Evolutionary conservation across 352 stramenopile species (phyloP), one percentile per base, ranked within the genome.

Genomic region (Globisporangium sylvaticum): DNA sequence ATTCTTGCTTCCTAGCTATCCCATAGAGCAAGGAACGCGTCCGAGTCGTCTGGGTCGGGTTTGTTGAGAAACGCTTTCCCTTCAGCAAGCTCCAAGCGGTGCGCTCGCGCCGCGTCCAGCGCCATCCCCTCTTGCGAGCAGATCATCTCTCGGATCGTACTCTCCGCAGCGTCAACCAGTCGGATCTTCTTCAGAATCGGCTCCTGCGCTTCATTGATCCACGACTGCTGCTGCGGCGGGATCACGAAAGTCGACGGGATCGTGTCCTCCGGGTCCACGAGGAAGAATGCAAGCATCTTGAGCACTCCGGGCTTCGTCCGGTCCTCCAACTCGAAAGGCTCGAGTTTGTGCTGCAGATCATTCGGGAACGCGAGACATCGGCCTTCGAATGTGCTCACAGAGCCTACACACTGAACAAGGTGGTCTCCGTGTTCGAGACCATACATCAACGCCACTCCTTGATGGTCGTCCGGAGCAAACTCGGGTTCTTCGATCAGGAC

Each of bases 271-370:
- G 74, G 77, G 29, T 88, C 71, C n/a, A 88, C 56, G 9, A 86
- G 63, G 58, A 88, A 86, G 57, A 86, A 81, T 15, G 65, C 75
- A 5, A 83, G 29, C 60, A 87, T 84, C 52, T 83, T 83, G 50
- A 72, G 69, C 18, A 65, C 50, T 20, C 78, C 78, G 12, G 74
- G 64, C 29, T 71, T 67, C 12, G 39, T 73, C 12, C 53, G 29
- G 58, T 82, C 76, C 4, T 58, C 44, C 10, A 88, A 55, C 64
- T 83, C 61, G 32, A 87, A 87, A 14, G 78, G 71, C 58, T 78
- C 70, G 9, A 87, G 72, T 61, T 75, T 68, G 57, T 85, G 76
- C 58, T 87, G 70, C 29, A 80, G 39, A 4, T 12, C 27, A 57
- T 87, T 87, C 1, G 73, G 73, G 59, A 87, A 84, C 25, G 74